A percentile compares a stretch with the other conserved stretches of the same genome.
phyloP scores from a whole-genome alignment of 345 rosid genomes.

The Boechera stricta region DNA sequence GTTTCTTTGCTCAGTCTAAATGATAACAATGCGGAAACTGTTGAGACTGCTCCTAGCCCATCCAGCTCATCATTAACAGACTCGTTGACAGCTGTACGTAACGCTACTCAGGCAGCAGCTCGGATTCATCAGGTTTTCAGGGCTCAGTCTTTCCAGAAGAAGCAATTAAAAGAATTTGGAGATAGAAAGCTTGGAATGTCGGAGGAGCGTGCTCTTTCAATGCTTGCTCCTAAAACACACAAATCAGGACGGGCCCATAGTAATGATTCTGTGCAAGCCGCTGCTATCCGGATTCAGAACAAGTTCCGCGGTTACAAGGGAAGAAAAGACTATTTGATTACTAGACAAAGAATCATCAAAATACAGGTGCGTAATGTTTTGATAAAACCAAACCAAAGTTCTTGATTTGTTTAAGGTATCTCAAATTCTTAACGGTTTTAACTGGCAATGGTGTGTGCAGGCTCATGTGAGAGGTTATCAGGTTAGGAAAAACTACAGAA shows the following conservation, averaged over 20 bases:
- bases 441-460: slow-evolving; percentile 51
- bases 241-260: slow-evolving; percentile 53
- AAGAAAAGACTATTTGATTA: slow-evolving; percentile 76
- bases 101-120: slow-evolving; percentile 89
- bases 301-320: slow-evolving; percentile 91
- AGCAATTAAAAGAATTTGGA: slow-evolving; percentile 67
- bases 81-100: slow-evolving; percentile 84
- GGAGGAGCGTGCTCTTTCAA: slow-evolving; percentile 74
- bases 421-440: not conserved
- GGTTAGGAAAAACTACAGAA: slow-evolving; percentile 78
- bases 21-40: slow-evolving; percentile 46
- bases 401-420: not conserved
- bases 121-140: slow-evolving; percentile 89
- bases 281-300: slow-evolving; percentile 86
- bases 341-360: slow-evolving; percentile 75
- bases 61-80: slow-evolving; percentile 60
- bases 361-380: slow-evolving; percentile 67
- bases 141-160: slow-evolving; percentile 87
- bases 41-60: slow-evolving; percentile 50
- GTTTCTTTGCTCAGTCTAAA: slow-evolving; percentile 64
- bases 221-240: slow-evolving; percentile 60
- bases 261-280: slow-evolving; percentile 71
- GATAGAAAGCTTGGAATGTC: slow-evolving; percentile 62
- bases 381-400: slow-evolving; percentile 15
- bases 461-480: slow-evolving; percentile 96